Base-by-base conservation (phyloP, 257 asterid species). In the Galeopsis tetrahit region DNA sequence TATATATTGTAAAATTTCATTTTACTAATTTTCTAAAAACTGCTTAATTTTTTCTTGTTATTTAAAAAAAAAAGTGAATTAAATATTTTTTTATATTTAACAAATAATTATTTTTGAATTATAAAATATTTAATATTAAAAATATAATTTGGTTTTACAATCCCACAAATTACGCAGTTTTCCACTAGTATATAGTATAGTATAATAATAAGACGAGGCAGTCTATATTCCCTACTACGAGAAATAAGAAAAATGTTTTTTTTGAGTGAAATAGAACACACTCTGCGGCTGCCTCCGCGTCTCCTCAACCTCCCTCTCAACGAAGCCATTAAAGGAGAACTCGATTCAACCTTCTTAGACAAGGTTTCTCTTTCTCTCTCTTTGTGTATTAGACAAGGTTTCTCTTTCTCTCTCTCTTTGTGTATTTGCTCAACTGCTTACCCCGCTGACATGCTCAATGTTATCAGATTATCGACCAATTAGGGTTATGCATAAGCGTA, bases 201-300 rank as follows among this genome's bases (percentile, higher is more conserved):
- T n/a, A 21, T 21, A 21, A 21, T 21, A 21, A 21, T 21, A 21
- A 21, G 28, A 21, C 28, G 0, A 21, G 28, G 28, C 28, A 21
- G 1, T 21, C 28, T 21, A 21, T 21, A 21, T 21, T 21, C 28
- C 28, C 28, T n/a, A n/a, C n/a, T n/a, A n/a, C n/a, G n/a, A n/a
- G 1, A 21, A 21, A 21, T 21, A 21, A 21, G 28, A 21, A 21
- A 21, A 21, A 81, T 93, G 99, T 94, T 91, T 69, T 81, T 82
- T 77, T 69, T 91, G 88, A 91, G 90, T 63, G 85, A 82, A 77
- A 66, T 91, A 57, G 97, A 89, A 75, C 99, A 91, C 81, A 85
- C 86, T 3, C 73, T 94, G 70, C 86, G 84, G 68, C 59, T 85
- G 77, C 87, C 87, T 2, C 90, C 90, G 5, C 39, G 78, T 66